phyloP scores from a whole-genome alignment of 345 rosid species.

The Sonneratia caseolaris region DNA sequence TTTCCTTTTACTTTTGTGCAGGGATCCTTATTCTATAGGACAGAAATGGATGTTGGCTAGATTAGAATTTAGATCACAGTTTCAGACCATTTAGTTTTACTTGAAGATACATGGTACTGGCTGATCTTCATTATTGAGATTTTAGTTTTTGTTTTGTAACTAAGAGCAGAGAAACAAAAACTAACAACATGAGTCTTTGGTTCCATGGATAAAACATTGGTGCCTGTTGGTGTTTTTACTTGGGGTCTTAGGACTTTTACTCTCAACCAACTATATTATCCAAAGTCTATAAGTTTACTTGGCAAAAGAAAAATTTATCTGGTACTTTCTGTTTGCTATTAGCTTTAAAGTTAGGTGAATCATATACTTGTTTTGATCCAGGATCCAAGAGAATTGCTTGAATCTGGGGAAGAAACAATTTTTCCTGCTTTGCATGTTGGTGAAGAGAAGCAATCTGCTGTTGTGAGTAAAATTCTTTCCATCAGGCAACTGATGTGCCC shows the following conservation, averaged over 20 bases:
- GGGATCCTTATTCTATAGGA: background rate
- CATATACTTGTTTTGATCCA: constrained; percentile 24
- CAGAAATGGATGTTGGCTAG: background rate
- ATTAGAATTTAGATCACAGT: background rate
- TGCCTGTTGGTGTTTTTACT: background rate
- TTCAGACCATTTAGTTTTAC: background rate
- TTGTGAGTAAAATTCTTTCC: constrained; percentile 37
- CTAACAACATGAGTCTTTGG: background rate
- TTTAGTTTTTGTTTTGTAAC: background rate
- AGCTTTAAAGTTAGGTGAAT: constrained; percentile 6
- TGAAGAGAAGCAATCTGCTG: constrained; percentile 50
- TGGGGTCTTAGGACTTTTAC: background rate
- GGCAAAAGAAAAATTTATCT: background rate
- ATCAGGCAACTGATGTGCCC: background rate
- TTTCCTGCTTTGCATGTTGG: constrained; percentile 80
- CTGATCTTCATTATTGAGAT: background rate
- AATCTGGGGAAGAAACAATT: constrained; percentile 80
- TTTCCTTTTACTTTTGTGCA: background rate
- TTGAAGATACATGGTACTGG: background rate
- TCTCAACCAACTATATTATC: background rate
- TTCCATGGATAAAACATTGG: background rate
- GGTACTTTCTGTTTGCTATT: background rate
- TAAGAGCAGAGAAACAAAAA: too few relatives aligned
- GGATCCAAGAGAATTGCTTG: constrained; percentile 48
- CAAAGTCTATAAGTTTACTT: background rate